Percentiles rank a stretch among this genome's conserved stretches.
These are phyloP conservation scores for Lasiosphaeria miniovina DNA, from an alignment of 495 filamentous ascomycete species.

Conservation along the genomic window DNA sequence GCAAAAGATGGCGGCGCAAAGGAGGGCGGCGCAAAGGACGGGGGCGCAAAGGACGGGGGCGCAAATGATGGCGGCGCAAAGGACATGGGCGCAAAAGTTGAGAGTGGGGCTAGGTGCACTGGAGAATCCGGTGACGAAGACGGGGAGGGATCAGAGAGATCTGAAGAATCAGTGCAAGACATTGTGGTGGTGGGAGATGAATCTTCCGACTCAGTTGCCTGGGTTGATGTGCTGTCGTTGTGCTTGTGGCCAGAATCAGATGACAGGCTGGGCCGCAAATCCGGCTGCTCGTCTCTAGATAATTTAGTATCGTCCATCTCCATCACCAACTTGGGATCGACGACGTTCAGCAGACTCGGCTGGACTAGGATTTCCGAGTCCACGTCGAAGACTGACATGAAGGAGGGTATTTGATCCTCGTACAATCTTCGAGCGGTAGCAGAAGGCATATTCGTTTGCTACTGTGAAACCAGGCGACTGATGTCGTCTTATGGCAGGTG, in stretches of 20 bases:
- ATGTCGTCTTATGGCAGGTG: background rate
- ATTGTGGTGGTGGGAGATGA: constrained; percentile 94
- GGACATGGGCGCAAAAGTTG: constrained; percentile 45
- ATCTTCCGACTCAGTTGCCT: constrained; percentile 79
- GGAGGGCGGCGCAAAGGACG: background rate
- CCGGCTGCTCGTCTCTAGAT: constrained; percentile 27
- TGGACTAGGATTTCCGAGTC: constrained; percentile 45
- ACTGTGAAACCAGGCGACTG: background rate
- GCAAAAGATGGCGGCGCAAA: constrained; percentile 45
- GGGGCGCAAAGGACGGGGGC: constrained; percentile 35
- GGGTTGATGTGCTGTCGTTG: constrained; percentile 71
- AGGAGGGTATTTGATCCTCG: constrained; percentile 67
- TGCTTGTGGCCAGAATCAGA: constrained; percentile 50
- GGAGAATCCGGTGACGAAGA: constrained; percentile 89
- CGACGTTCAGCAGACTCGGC: constrained; percentile 40
- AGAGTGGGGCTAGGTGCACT: constrained; percentile 58
- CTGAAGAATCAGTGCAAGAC: constrained; percentile 87
- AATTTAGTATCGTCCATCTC: constrained; percentile 35
- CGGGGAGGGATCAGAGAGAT: constrained; percentile 84
- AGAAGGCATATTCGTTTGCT: constrained; percentile 49
- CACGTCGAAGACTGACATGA: constrained; percentile 67
- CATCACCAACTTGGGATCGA: constrained; percentile 43
- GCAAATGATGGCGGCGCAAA: constrained; percentile 46
- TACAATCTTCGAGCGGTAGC: constrained; percentile 50
- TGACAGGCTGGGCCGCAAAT: constrained; percentile 34